phyloP scores from a whole-genome alignment of 148 eudicot genomes.

The Cornus controversa region DNA sequence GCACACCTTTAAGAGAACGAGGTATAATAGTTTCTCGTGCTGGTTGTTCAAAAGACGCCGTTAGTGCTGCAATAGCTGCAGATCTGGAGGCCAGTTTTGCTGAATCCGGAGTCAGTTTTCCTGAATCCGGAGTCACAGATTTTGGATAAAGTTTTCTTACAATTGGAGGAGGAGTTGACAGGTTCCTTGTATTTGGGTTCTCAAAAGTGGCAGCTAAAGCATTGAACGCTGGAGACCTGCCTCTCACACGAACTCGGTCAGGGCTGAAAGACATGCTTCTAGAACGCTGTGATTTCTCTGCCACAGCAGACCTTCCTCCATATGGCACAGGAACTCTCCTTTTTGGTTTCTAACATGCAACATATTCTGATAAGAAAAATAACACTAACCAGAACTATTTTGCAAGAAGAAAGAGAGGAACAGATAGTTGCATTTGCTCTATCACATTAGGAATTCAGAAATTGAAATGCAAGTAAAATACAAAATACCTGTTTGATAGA shows the following conservation, averaged over 20 bases:
- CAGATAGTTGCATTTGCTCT: not conserved
- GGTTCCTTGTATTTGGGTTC: slow-evolving; percentile 73
- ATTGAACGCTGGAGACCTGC: slow-evolving; percentile 96
- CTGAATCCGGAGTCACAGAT: slow-evolving; percentile 67
- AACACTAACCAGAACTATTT: not conserved
- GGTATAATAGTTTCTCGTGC: slow-evolving; percentile 61
- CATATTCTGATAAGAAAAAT: slow-evolving; percentile 6
- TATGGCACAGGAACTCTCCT: slow-evolving; percentile 74
- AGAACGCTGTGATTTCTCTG: slow-evolving; percentile 91
- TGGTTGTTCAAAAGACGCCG: slow-evolving; percentile 56
- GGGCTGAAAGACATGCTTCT: slow-evolving; percentile 90
- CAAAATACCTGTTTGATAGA: too few species aligned
- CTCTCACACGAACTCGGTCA: slow-evolving; percentile 87
- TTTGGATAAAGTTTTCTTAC: slow-evolving; percentile 74
- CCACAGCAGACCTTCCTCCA: slow-evolving; percentile 80
- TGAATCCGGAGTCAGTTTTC: slow-evolving; percentile 56
- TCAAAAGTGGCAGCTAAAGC: slow-evolving; percentile 93
- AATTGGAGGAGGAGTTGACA: slow-evolving; percentile 96
- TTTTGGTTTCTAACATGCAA: slow-evolving; percentile 74
- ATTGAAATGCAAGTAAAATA: not conserved
- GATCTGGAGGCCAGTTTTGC: slow-evolving; percentile 56
- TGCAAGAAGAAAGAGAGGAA: not conserved
- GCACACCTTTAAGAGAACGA: slow-evolving; percentile 68
- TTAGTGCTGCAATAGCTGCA: slow-evolving; percentile 73
- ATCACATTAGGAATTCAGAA: not conserved